A percentile compares a stretch with the other conserved stretches of the same genome.
Conservation (phyloP, 164 flowering plant genomes). For the Chimonanthus praecox region DNA sequence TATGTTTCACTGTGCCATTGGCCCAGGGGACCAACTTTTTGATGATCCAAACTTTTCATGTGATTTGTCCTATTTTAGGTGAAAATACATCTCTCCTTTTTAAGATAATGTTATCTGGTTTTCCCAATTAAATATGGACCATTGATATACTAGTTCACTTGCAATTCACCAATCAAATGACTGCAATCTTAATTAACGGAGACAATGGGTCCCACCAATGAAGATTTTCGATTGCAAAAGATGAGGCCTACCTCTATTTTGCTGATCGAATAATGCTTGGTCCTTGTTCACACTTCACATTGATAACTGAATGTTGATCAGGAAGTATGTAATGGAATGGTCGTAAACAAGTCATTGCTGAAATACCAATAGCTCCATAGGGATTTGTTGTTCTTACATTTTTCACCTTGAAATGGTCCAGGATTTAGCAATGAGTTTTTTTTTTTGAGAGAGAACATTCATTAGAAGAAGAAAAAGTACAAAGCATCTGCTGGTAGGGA, state of each 20-base stretch:
- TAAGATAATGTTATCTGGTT: no score
- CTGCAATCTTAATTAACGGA: background rate
- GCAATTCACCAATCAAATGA: background rate
- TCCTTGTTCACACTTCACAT: no score
- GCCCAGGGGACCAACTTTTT: background rate
- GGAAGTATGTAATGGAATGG: no score
- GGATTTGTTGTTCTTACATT: constrained; percentile 52
- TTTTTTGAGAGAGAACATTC: background rate
- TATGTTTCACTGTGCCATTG: background rate
- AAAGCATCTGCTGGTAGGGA: constrained; percentile 10
- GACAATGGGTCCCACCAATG: background rate
- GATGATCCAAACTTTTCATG: background rate
- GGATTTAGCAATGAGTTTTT: constrained; percentile 12
- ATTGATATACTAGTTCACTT: background rate
- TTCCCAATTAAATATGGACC: background rate
- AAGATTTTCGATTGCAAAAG: background rate
- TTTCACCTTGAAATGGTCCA: constrained; percentile 38
- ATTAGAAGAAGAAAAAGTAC: constrained; percentile 15
- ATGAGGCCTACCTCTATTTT: no score
- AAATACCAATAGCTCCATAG: constrained; percentile 27
- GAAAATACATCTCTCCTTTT: background rate
- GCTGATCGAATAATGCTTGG: no score
- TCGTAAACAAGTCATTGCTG: no score
- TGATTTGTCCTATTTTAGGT: background rate
- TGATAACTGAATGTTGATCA: no score